Percentiles rank a stretch among this genome's conserved stretches.
These are phyloP conservation scores for Posidonia australis DNA, from an alignment of 106 monocot genomes.

Conservation along the genomic window DNA sequence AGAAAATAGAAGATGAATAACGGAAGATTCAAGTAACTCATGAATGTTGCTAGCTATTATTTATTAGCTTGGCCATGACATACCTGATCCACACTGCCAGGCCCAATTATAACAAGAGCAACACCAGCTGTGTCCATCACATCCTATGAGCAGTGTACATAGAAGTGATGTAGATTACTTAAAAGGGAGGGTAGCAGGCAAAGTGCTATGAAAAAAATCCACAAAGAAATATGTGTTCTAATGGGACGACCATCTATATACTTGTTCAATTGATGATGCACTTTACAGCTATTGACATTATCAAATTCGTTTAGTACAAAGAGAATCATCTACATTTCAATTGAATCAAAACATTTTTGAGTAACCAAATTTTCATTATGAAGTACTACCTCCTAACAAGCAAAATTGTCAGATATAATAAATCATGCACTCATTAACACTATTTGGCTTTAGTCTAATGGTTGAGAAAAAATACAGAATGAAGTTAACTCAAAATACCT, in stretches of 20 bases:
- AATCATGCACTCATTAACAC: no score
- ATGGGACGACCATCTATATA: no score
- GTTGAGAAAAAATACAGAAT: no score
- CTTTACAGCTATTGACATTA: not conserved
- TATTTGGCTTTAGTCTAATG: no score
- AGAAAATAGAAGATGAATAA: not conserved
- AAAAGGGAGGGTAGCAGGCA: not conserved
- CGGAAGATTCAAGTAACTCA: not conserved
- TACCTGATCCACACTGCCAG: constrained; percentile 88
- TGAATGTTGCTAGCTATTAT: not conserved
- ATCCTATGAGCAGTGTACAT: constrained; percentile 28
- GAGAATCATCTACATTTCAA: no score
- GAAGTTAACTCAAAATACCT: constrained; percentile 40
- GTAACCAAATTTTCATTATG: no score
- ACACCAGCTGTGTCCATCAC: constrained; percentile 58
- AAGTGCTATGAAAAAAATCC: constrained; percentile 7
- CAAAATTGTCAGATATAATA: no score
- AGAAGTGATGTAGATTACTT: not conserved
- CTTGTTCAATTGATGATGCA: no score
- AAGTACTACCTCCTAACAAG: no score
- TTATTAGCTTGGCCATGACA: not conserved
- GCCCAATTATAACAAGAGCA: constrained; percentile 68
- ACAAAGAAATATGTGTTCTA: no score
- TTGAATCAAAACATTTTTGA: no score
- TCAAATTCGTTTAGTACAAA: not conserved